These are phyloP conservation scores for Cystoisospora suis DNA, from an alignment of 169 alveolate genomes.

Conservation along the genomic window DNA sequence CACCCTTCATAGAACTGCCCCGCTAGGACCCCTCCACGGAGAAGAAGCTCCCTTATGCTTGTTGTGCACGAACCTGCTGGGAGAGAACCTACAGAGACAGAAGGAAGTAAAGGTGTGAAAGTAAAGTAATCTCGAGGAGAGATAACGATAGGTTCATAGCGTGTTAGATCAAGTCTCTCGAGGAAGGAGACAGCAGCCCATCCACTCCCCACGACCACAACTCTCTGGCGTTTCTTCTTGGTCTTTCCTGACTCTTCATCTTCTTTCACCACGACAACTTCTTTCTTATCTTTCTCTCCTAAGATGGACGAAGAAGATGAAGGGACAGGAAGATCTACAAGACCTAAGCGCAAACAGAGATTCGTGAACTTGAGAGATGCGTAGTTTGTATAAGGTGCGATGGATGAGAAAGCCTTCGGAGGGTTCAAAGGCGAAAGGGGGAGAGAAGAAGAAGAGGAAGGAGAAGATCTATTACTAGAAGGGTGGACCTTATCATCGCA, in stretches of 20 bases:
- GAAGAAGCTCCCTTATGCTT: background rate
- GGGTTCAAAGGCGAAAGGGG: background rate
- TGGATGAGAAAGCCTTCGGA: background rate
- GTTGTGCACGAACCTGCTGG: constrained; percentile 52
- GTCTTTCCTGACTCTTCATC: background rate
- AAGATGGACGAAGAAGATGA: background rate
- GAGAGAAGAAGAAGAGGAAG: background rate
- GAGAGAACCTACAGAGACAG: constrained; percentile 50
- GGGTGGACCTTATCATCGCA: background rate
- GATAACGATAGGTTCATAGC: constrained; percentile 57
- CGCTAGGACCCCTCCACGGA: constrained; percentile 34
- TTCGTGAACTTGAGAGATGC: background rate
- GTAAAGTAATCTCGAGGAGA: constrained; percentile 62
- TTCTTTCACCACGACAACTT: background rate
- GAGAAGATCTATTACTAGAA: background rate
- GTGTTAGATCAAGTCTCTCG: constrained; percentile 22
- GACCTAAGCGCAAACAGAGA: background rate
- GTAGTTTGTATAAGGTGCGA: background rate
- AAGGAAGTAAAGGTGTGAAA: constrained; percentile 66
- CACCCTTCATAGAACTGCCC: constrained; percentile 37
- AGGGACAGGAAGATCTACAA: background rate
- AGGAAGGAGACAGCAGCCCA: constrained; percentile 63
- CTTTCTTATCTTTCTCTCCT: background rate
- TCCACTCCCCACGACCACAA: constrained; percentile 65
- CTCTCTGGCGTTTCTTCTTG: background rate